phyloP scores from a whole-genome alignment of 352 stramenopile species.

The Vaucheria bursata region DNA sequence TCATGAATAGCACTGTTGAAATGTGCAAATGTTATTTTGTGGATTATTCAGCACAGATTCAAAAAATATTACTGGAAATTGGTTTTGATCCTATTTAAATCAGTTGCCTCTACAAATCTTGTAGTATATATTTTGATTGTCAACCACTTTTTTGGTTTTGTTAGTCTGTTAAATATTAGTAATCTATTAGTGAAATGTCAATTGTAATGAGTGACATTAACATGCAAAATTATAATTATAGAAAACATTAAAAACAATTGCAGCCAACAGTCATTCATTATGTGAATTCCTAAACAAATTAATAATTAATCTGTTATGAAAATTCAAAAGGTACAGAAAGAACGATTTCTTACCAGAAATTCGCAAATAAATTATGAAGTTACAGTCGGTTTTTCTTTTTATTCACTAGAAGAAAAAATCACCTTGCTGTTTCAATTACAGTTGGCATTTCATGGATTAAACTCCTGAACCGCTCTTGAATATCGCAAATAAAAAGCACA shows the following conservation, averaged over 20 bases:
- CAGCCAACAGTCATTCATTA: neutral
- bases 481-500: conserved; percentile 78
- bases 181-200: too few relatives aligned
- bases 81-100: too few relatives aligned
- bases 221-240: too few relatives aligned
- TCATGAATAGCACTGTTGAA: neutral
- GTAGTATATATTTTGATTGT: too few relatives aligned
- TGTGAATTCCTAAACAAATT: neutral
- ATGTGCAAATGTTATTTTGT: neutral
- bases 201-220: too few relatives aligned
- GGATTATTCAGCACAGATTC: neutral
- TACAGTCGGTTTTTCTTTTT: too few relatives aligned
- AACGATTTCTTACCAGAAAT: neutral
- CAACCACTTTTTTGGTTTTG: too few relatives aligned
- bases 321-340: neutral
- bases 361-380: neutral
- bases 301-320: neutral
- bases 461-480: conserved; percentile 86
- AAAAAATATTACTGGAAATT: neutral
- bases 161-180: too few relatives aligned
- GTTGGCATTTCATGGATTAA: conserved; percentile 80
- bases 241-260: neutral
- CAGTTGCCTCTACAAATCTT: too few relatives aligned
- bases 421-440: conserved; percentile 49
- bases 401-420: too few relatives aligned